Evolutionary conservation across 805 yeast species (phyloP), one percentile per base, ranked within the genome.

Genomic region (Zygoascus bituminiphila): DNA sequence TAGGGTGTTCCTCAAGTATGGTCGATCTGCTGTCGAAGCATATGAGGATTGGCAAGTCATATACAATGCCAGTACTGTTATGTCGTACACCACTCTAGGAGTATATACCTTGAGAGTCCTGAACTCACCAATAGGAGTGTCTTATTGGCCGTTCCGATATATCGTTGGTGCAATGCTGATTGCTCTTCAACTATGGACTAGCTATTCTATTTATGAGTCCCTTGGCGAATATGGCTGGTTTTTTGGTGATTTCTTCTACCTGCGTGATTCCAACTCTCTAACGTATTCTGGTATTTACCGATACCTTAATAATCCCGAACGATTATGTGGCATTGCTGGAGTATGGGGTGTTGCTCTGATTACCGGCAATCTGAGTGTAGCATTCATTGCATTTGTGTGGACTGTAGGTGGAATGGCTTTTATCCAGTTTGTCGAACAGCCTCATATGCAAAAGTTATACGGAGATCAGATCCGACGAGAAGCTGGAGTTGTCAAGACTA

Each of bases 191-290:
- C 61, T 74, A 15, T 79, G 87, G 83, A 82, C 87, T 31, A 79
- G 83, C 55, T 57, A 72, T 21, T 83, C 87, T 25, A 83, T 84
- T 33, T 73, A 79, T 54, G 77, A 77, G 40, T 79, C 84, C 44
- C 78, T 85, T 54, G 91, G 91, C 1, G 83, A 82, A 52, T 84
- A 81, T 64, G 93, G 94, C n/a, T 85, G 93, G 93, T 85, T 84
- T 58, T 85, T 82, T 62, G 94, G 95, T 49, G 95, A 85, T 63
- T 85, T 85, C 65, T 85, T 84, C 64, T 67, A 83, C 50, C 78
- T 84, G 19, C 70, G 69, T 21, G 71, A 48, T 10, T 23, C 42
- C 6, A 44, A 47, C 70, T 70, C 71, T 54, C 70, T 85, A 55
- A 79, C 89, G 0, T 82, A 82, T 53, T 83, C 85, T 29, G 95